These are phyloP conservation scores for Ormosia emarginata DNA, from an alignment of 306 rosid genomes.

Conservation along the genomic window DNA sequence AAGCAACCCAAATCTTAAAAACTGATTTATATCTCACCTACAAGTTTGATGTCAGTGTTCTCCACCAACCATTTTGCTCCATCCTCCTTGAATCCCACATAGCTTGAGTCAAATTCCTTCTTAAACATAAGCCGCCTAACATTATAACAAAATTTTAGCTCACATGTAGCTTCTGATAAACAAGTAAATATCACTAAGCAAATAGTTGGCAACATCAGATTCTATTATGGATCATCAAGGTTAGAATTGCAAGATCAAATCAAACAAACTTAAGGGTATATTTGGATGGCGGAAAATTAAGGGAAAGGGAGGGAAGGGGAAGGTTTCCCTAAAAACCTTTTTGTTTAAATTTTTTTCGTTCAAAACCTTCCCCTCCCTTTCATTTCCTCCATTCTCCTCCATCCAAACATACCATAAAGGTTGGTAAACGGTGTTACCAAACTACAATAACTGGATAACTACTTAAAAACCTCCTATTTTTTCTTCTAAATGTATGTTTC, in stretches of 20 bases:
- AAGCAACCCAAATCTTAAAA: conserved; percentile 8
- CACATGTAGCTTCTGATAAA: conserved; percentile 9
- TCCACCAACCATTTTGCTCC: conserved; percentile 91
- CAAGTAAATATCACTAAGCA: background rate
- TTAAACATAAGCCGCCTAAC: conserved; percentile 77
- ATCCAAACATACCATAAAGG: background rate
- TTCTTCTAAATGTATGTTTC: background rate
- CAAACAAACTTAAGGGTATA: background rate
- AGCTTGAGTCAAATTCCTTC: conserved; percentile 73
- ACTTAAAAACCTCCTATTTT: background rate
- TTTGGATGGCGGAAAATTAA: background rate
- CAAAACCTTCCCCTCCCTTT: background rate
- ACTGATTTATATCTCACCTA: conserved; percentile 50
- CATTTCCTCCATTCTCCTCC: background rate
- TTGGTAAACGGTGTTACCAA: background rate
- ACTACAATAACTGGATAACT: background rate
- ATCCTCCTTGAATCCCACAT: conserved; percentile 78
- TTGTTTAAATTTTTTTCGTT: background rate
- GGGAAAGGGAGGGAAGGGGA: background rate
- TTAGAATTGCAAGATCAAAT: conserved; percentile 3
- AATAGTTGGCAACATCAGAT: background rate
- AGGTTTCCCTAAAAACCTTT: background rate
- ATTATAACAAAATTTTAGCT: conserved; percentile 30
- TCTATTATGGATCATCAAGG: background rate
- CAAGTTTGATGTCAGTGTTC: conserved; percentile 88